phyloP scores from a whole-genome alignment of 495 filamentous ascomycete genomes.

The Amphirosellinia nigrospora region DNA sequence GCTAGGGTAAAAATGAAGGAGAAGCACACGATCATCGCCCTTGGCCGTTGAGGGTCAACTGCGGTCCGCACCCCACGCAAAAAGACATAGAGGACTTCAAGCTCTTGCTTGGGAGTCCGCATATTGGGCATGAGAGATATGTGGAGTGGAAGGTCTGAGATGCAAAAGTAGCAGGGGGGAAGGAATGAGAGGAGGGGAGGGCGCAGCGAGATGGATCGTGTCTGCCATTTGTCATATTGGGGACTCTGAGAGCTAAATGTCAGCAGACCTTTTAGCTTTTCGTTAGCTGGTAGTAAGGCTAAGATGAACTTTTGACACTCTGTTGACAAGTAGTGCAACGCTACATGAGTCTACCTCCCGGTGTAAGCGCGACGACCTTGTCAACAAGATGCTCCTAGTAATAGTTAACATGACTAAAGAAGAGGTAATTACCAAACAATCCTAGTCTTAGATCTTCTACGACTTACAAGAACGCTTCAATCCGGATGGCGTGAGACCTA shows the following conservation, averaged over 20 bases:
- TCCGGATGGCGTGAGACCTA: too few species aligned
- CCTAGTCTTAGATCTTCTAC: too few species aligned
- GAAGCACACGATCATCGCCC: slow-evolving; percentile 44
- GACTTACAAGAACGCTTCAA: too few species aligned
- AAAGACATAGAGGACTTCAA: slow-evolving; percentile 45
- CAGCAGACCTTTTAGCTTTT: neutral
- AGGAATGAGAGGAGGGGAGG: neutral
- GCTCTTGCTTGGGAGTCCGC: slow-evolving; percentile 21
- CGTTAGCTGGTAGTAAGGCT: neutral
- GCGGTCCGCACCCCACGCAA: slow-evolving; percentile 26
- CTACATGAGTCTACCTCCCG: too few species aligned
- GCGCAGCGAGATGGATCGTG: neutral
- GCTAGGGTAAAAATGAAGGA: slow-evolving; percentile 37
- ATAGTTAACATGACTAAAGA: too few species aligned
- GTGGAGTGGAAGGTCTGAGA: slow-evolving; percentile 42
- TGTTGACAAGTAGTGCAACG: too few species aligned
- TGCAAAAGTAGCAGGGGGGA: neutral
- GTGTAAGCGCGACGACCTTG: too few species aligned
- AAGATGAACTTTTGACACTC: neutral
- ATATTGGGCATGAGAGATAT: slow-evolving; percentile 41
- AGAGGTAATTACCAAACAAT: too few species aligned
- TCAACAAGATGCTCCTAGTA: too few species aligned
- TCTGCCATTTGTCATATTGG: neutral
- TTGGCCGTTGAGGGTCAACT: slow-evolving; percentile 43
- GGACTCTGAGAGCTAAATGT: neutral